A percentile compares a stretch with the other conserved stretches of the same genome.
Conservation (phyloP, 441 rosid genomes). For the Melianthus villosus region DNA sequence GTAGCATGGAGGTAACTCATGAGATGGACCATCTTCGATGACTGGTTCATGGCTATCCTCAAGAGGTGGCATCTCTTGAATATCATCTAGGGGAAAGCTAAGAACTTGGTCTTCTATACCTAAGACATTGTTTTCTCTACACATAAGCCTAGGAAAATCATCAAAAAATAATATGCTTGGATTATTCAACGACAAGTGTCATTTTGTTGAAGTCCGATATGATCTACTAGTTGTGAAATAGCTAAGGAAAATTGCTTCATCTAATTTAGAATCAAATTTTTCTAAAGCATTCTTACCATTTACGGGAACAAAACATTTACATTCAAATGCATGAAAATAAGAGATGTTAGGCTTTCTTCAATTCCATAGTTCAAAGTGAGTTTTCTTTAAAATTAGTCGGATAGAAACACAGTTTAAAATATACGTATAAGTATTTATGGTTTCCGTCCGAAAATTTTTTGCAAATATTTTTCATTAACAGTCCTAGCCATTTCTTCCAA, state of each 20-base stretch:
- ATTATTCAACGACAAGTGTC: not conserved
- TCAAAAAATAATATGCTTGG: not conserved
- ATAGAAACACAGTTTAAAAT: not conserved
- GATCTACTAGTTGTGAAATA: not conserved
- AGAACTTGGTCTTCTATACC: not conserved
- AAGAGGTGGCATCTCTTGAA: too few species aligned
- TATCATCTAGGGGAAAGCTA: not conserved
- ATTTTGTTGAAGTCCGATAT: not conserved
- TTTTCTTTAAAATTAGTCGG: not conserved
- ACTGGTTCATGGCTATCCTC: too few species aligned
- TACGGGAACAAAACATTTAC: not conserved
- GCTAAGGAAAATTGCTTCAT: not conserved
- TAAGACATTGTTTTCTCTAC: too few species aligned
- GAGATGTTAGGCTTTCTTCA: not conserved
- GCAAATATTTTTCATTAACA: too few species aligned
- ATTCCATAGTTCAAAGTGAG: not conserved
- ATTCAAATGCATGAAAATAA: not conserved
- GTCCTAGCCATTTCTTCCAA: not conserved
- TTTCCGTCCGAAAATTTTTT: too few species aligned
- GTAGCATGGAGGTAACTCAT: too few species aligned
- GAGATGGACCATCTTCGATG: too few species aligned
- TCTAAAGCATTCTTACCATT: not conserved
- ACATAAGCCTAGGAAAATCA: too few species aligned
- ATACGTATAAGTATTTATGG: too few species aligned
- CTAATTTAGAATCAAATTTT: conserved; percentile 4